A percentile compares a stretch with the other conserved stretches of the same genome.
phyloP scores from a whole-genome alignment of 257 asterid genomes.

The Scutellaria baicalensis region DNA sequence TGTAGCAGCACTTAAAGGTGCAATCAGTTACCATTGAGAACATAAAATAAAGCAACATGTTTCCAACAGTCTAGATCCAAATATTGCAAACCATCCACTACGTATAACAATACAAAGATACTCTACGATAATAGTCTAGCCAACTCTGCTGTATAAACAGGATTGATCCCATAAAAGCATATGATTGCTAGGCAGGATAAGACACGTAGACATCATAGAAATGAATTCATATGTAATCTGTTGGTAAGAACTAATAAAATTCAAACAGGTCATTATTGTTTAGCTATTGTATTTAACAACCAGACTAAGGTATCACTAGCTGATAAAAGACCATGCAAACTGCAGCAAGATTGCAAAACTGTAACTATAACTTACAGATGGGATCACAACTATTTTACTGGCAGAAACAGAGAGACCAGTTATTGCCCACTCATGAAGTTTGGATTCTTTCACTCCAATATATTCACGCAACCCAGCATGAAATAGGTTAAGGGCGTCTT shows the following conservation, averaged over 20 bases:
- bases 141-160: background rate
- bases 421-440: slow-evolving; percentile 68
- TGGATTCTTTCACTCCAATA: slow-evolving; percentile 47
- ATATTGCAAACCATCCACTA: background rate
- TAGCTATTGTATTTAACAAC: background rate
- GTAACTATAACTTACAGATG: slow-evolving; percentile 53
- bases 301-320: background rate
- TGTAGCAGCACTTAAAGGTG: background rate
- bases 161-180: background rate
- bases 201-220: background rate
- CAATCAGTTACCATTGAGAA: background rate
- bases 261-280: background rate
- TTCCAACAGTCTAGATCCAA: background rate
- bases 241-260: background rate
- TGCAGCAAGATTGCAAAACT: background rate
- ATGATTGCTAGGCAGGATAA: slow-evolving; percentile 4
- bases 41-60: background rate
- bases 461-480: slow-evolving; percentile 81
- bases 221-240: background rate
- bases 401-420: slow-evolving; percentile 88
- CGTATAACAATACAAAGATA: background rate
- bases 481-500: slow-evolving; percentile 76
- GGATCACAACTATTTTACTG: slow-evolving; percentile 68
- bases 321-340: background rate
- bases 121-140: background rate